Percentiles rank a stretch among this genome's conserved stretches.
phyloP scores from a whole-genome alignment of 306 rosid species.

The Cucumis melo region DNA sequence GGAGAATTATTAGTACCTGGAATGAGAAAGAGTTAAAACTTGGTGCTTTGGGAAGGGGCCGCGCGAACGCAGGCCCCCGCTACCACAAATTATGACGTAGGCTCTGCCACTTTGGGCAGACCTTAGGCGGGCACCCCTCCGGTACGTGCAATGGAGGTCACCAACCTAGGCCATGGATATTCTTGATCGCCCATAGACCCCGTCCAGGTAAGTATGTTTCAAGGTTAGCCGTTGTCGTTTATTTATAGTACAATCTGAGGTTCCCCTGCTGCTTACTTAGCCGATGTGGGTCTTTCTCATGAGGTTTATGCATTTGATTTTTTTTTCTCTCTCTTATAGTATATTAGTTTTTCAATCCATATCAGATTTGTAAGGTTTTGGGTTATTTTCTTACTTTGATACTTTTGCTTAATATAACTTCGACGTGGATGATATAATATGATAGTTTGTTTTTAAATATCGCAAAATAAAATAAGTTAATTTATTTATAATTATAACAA shows the following conservation, averaged over 20 bases:
- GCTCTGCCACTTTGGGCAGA: slow-evolving; percentile 28
- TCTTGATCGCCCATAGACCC: slow-evolving; percentile 22
- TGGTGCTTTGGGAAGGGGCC: slow-evolving; percentile 14
- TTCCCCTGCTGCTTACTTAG: background rate
- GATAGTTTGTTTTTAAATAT: too few species aligned
- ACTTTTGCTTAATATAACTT: too few species aligned
- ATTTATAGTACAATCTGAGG: background rate
- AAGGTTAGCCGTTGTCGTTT: background rate
- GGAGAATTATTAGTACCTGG: too few species aligned
- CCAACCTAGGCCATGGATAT: background rate
- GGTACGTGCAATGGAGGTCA: background rate
- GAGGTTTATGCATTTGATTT: too few species aligned
- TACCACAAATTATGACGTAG: slow-evolving; percentile 45
- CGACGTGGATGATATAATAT: too few species aligned
- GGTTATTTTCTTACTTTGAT: too few species aligned
- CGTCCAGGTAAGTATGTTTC: slow-evolving; percentile 29
- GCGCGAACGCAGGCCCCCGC: slow-evolving; percentile 53
- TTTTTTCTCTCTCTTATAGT: too few species aligned
- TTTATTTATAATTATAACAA: too few species aligned
- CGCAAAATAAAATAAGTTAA: too few species aligned
- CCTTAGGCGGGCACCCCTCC: slow-evolving; percentile 29
- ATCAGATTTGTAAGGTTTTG: too few species aligned
- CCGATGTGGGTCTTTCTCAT: background rate
- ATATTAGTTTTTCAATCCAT: too few species aligned
- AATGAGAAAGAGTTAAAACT: background rate